Percentiles rank a stretch among this genome's conserved stretches.
phyloP scores from a whole-genome alignment of 2,329 filamentous ascomycete species.

The Aureobasidium sp. region DNA sequence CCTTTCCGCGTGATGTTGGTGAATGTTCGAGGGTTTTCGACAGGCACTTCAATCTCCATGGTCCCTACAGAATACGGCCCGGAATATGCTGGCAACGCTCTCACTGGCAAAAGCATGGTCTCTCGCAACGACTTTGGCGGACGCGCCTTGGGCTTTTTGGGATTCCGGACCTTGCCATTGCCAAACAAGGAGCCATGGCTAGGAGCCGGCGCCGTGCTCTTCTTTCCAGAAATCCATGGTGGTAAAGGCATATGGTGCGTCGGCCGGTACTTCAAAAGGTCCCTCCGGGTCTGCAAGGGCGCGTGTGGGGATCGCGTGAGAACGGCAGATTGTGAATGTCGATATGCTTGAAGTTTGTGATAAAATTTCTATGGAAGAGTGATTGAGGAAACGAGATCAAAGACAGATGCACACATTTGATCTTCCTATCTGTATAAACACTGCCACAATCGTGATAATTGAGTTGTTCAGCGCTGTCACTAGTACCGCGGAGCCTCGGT shows the following conservation, averaged over 20 bases:
- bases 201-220: background rate
- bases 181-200: background rate
- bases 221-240: conserved; percentile 14
- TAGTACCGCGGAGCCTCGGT: background rate
- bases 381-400: background rate
- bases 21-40: conserved; percentile 39
- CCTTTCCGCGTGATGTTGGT: conserved; percentile 45
- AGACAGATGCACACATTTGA: background rate
- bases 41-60: conserved; percentile 52
- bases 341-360: background rate
- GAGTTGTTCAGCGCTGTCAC: background rate
- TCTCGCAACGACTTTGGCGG: conserved; percentile 44
- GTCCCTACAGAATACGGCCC: conserved; percentile 43
- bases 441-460: conserved; percentile 6
- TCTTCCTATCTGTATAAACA: background rate
- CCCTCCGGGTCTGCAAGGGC: background rate
- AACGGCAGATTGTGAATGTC: background rate
- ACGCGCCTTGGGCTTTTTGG: conserved; percentile 43
- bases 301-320: background rate
- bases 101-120: conserved; percentile 37
- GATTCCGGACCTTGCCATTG: conserved; percentile 31
- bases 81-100: conserved; percentile 44
- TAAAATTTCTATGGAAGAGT: background rate
- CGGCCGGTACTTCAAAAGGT: background rate
- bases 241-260: conserved; percentile 7